A percentile compares a stretch with the other conserved stretches of the same genome.
Conservation (phyloP, 1,284 basidiomycete species). For the Puccinia triticina region DNA sequence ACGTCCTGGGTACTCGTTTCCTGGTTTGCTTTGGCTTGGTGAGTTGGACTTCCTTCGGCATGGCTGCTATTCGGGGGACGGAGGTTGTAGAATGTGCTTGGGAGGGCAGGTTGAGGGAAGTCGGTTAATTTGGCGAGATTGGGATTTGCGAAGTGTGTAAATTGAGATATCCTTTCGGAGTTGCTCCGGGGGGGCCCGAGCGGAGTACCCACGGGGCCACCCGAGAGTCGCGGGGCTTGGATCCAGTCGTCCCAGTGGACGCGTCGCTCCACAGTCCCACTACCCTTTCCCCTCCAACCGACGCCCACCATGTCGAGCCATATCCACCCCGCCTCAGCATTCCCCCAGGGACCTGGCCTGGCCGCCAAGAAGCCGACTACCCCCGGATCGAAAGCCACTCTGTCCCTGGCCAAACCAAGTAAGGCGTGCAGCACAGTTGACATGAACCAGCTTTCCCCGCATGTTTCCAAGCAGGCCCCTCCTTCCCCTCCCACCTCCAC, state of each 20-base stretch:
- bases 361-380: neutral
- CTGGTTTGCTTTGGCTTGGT: conserved; percentile 47
- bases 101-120: too few species aligned
- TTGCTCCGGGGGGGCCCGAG: too few species aligned
- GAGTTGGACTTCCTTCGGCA: conserved; percentile 50
- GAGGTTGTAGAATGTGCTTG: too few species aligned
- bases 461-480: conserved; percentile 11
- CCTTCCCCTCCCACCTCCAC: conserved; percentile 50
- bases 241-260: too few species aligned
- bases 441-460: conserved; percentile 30
- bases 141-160: too few species aligned
- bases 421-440: neutral
- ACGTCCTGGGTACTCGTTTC: conserved; percentile 48
- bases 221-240: too few species aligned
- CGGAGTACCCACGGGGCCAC: too few species aligned
- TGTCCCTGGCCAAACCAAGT: neutral
- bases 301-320: conserved; percentile 4
- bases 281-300: too few species aligned
- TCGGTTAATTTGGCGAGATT: too few species aligned
- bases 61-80: conserved; percentile 8
- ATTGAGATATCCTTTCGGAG: too few species aligned
- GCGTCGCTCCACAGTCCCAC: too few species aligned
- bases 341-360: neutral
- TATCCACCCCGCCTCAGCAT: neutral
- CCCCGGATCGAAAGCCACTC: neutral